Evolutionary conservation across 495 filamentous ascomycete genomes (phyloP).

Genomic region (Halenospora varia): DNA sequence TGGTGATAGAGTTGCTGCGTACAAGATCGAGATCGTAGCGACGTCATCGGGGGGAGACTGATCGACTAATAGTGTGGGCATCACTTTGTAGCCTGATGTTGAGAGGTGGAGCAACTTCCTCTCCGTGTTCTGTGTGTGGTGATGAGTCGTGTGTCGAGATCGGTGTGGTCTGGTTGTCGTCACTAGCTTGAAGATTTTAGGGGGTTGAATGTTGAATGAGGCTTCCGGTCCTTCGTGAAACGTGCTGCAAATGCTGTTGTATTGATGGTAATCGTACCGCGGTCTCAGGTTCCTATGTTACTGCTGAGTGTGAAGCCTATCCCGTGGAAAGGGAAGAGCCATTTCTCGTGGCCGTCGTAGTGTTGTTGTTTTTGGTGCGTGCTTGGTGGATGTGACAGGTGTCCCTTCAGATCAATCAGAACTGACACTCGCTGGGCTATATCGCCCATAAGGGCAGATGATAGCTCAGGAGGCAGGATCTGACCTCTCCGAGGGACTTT

Average conservation of each 20-base stretch:
- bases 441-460: background rate
- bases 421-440: background rate
- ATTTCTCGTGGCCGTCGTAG: conserved; percentile 1
- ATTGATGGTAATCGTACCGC: background rate
- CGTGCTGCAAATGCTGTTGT: background rate
- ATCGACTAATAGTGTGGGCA: background rate
- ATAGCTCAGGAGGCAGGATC: background rate
- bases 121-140: conserved; percentile 1
- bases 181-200: background rate
- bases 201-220: background rate
- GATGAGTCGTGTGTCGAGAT: conserved; percentile 2
- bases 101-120: background rate
- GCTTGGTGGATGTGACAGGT: background rate
- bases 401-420: background rate
- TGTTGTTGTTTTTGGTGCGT: background rate
- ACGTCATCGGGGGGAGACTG: conserved; percentile 1
- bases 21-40: conserved; percentile 3
- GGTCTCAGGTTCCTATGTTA: conserved; percentile 1
- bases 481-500: conserved; percentile 1
- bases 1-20: conserved; percentile 4
- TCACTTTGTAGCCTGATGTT: background rate
- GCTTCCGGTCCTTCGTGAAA: background rate
- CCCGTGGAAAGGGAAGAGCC: background rate
- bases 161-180: conserved; percentile 1
- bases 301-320: background rate